Evolutionary conservation across 305 asterid species (phyloP).

Genomic region (Coffea humblotiana): DNA sequence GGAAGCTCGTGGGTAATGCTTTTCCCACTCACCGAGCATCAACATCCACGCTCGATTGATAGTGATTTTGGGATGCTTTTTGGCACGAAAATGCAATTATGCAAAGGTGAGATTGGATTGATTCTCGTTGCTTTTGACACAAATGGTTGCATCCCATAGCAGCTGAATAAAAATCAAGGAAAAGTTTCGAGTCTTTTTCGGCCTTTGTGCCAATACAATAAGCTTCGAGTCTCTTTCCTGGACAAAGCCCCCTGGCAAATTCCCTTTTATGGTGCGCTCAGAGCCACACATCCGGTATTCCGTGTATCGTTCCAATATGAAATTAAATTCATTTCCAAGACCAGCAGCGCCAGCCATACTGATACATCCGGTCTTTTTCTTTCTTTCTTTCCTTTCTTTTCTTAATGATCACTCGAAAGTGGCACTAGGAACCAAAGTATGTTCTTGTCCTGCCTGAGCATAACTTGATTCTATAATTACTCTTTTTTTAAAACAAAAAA

Average conservation of each 20-base stretch:
- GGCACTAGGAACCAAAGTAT: neutral
- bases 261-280: slow-evolving; percentile 24
- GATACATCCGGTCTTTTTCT: too few species aligned
- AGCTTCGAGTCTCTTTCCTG: slow-evolving; percentile 33
- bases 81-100: slow-evolving; percentile 12
- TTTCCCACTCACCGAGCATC: slow-evolving; percentile 25
- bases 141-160: slow-evolving; percentile 14
- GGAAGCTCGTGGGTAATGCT: slow-evolving; percentile 5
- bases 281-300: slow-evolving; percentile 23
- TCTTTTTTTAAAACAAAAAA: neutral
- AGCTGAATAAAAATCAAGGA: slow-evolving; percentile 19
- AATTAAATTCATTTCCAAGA: neutral
- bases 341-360: neutral
- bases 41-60: slow-evolving; percentile 31
- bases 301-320: slow-evolving; percentile 20
- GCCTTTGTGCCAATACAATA: slow-evolving; percentile 7
- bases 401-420: too few species aligned
- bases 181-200: slow-evolving; percentile 31
- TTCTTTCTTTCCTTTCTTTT: too few species aligned
- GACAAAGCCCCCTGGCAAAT: slow-evolving; percentile 16
- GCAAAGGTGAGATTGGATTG: slow-evolving; percentile 30
- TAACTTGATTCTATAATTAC: neutral
- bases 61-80: slow-evolving; percentile 17
- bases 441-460: neutral
- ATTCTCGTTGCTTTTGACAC: slow-evolving; percentile 30